Evolutionary conservation across 2,329 filamentous ascomycete species (phyloP), one percentile per base, ranked within the genome.

Genomic region (Allantophomopsis lycopodina): DNA sequence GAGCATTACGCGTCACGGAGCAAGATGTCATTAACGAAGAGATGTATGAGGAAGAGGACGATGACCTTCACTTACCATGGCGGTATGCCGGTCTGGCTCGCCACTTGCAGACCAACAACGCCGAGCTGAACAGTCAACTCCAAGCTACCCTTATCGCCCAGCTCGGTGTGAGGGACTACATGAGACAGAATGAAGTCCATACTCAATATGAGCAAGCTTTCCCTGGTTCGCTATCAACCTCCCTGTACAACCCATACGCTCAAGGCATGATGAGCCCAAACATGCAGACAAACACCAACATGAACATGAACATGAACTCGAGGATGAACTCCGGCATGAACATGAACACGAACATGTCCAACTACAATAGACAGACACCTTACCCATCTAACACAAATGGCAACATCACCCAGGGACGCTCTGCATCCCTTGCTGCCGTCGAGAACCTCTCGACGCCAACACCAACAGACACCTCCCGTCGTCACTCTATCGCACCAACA

Each of bases 21-120:
- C 74, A 91, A 52, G 87, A 91, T 60, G 87, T 94, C 11, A 66
- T 83, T 49, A 87, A 85, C 46, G 88, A 94, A 57, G 86, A 93
- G 57, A 94, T 94, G 85, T 95, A 95, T 55, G 87, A 94, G 53
- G 88, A 94, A 58, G 84, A 94, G 53, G 87, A 94, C 39, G 84
- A 94, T 49, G 83, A 88, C 41, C 56, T 36, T 7, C 34, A 12
- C 7, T 4, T 36, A 6, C 16, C 69, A 76, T 47, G 79, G 72
- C 2, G 64, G 63, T 13, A 60, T 83, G 3, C 72, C 73, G 31
- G 58, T 63, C 6, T 69, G 18, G 23, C 35, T 14, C n/a, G 14
- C 13, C 35, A 36, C 18, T 18, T 36, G 6, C 47, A 51, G 28
- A 47, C 46, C 13, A 38, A 38, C 7, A 45, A 48, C 16, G 33